These are phyloP conservation scores for Cladophialophora immunda DNA, from an alignment of 2,329 filamentous ascomycete genomes.

Conservation along the genomic window DNA sequence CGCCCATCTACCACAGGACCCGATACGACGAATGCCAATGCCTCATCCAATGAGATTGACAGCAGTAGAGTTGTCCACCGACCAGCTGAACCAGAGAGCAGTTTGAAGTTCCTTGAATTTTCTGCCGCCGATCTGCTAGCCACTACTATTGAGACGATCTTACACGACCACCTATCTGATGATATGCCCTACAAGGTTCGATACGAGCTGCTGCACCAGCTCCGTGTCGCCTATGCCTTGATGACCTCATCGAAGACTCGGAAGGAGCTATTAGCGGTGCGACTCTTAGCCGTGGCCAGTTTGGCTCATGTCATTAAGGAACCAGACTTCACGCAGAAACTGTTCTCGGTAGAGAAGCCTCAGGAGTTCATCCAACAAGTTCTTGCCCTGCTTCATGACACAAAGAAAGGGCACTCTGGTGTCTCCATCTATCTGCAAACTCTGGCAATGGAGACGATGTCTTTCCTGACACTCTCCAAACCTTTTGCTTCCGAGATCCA, in stretches of 20 bases:
- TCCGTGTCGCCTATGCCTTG: slow-evolving; percentile 85
- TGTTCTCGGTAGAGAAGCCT: slow-evolving; percentile 85
- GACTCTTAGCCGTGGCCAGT: slow-evolving; percentile 87
- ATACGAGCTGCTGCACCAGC: slow-evolving; percentile 85
- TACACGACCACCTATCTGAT: slow-evolving; percentile 54
- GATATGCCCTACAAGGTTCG: slow-evolving; percentile 76
- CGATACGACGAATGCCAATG: slow-evolving; percentile 53
- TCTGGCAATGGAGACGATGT: slow-evolving; percentile 79
- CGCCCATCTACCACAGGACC: slow-evolving; percentile 69
- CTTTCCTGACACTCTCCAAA: slow-evolving; percentile 83
- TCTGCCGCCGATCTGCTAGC: slow-evolving; percentile 30
- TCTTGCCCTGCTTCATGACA: slow-evolving; percentile 87
- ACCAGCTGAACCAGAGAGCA: slow-evolving; percentile 10
- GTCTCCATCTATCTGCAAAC: slow-evolving; percentile 83
- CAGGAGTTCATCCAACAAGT: slow-evolving; percentile 93
- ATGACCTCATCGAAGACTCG: slow-evolving; percentile 70
- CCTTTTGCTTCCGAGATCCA: slow-evolving; percentile 81
- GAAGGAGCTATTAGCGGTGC: slow-evolving; percentile 79
- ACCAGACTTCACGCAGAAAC: slow-evolving; percentile 80
- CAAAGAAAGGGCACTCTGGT: slow-evolving; percentile 70
- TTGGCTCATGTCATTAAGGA: slow-evolving; percentile 89
- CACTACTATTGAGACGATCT: slow-evolving; percentile 47
- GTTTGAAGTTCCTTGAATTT: slow-evolving; percentile 31
- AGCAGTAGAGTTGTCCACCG: slow-evolving; percentile 49
- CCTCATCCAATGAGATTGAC: slow-evolving; percentile 53